A percentile compares a stretch with the other conserved stretches of the same genome.
These are phyloP conservation scores for Ascochyta koolunga DNA, from an alignment of 2,329 filamentous ascomycete genomes.

Conservation along the genomic window DNA sequence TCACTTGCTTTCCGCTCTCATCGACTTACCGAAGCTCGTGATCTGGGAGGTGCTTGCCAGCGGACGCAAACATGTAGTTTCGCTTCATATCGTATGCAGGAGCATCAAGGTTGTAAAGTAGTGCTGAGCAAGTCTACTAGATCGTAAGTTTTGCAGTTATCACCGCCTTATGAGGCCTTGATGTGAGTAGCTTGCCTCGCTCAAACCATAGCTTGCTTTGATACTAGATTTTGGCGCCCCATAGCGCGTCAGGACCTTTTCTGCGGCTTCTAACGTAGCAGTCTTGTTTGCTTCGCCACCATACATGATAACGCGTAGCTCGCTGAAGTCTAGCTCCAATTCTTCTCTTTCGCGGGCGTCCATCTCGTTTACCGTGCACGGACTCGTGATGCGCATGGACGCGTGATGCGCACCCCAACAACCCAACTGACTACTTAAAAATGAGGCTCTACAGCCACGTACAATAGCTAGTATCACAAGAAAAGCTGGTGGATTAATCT, in stretches of 20 bases:
- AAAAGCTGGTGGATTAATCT: too few relatives aligned
- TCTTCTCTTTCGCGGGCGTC: neutral
- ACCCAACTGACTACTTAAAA: too few relatives aligned
- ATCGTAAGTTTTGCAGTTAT: neutral
- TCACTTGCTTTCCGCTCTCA: slow-evolving; percentile 13
- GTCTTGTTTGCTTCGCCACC: slow-evolving; percentile 57
- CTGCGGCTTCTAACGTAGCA: slow-evolving; percentile 38
- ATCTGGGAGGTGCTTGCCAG: slow-evolving; percentile 50
- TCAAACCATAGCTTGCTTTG: slow-evolving; percentile 57
- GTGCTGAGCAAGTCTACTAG: slow-evolving; percentile 56
- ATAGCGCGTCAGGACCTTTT: slow-evolving; percentile 37
- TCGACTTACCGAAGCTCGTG: slow-evolving; percentile 49
- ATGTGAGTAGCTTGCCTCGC: slow-evolving; percentile 40
- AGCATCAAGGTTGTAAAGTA: slow-evolving; percentile 52
- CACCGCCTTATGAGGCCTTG: too few relatives aligned
- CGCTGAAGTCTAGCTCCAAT: slow-evolving; percentile 33
- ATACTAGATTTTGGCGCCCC: slow-evolving; percentile 47
- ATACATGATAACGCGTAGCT: slow-evolving; percentile 45
- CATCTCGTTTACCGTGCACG: too few relatives aligned
- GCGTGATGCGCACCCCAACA: too few relatives aligned
- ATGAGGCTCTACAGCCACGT: too few relatives aligned
- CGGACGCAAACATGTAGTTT: slow-evolving; percentile 41
- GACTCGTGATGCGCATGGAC: too few relatives aligned
- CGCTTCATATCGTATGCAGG: slow-evolving; percentile 49
- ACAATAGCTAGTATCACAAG: too few relatives aligned